Conservation (phyloP, 2,329 filamentous ascomycete genomes). For the Zymoseptoria pseudotritici region DNA sequence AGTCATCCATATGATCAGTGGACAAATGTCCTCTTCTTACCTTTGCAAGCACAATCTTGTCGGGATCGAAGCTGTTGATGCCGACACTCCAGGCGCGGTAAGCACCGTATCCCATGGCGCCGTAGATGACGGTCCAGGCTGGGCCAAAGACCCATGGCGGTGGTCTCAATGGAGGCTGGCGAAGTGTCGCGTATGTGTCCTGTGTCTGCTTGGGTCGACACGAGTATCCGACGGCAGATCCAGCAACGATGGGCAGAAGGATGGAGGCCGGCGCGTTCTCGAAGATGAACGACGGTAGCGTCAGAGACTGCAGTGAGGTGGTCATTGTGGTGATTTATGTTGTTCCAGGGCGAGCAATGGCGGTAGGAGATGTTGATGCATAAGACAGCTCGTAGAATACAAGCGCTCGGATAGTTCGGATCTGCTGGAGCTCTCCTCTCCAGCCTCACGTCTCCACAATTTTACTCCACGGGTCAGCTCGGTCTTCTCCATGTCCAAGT, state of each 20-base stretch:
- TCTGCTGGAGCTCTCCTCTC: background rate
- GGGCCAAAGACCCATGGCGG: conserved; percentile 53
- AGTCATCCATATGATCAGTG: background rate
- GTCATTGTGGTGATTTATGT: conserved; percentile 53
- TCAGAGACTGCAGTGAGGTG: conserved; percentile 69
- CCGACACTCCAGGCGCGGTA: conserved; percentile 66
- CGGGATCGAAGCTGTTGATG: conserved; percentile 49
- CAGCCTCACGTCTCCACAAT: too few species aligned
- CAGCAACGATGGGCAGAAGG: conserved; percentile 66
- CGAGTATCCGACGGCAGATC: conserved; percentile 64
- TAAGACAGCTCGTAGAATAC: background rate
- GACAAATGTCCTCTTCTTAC: conserved; percentile 24
- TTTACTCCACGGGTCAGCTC: too few species aligned
- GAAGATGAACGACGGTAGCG: conserved; percentile 65
- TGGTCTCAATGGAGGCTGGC: conserved; percentile 55
- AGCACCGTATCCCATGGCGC: conserved; percentile 79
- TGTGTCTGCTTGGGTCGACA: conserved; percentile 54
- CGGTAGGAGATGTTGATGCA: background rate
- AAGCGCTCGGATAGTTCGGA: too few species aligned
- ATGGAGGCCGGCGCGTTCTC: conserved; percentile 64
- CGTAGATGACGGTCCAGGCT: conserved; percentile 53
- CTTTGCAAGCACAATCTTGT: conserved; percentile 53
- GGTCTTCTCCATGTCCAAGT: too few species aligned
- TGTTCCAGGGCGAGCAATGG: background rate
- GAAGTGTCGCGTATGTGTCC: conserved; percentile 56